phyloP scores from a whole-genome alignment of 2,329 filamentous ascomycete species.

The Colletotrichum liriopes region DNA sequence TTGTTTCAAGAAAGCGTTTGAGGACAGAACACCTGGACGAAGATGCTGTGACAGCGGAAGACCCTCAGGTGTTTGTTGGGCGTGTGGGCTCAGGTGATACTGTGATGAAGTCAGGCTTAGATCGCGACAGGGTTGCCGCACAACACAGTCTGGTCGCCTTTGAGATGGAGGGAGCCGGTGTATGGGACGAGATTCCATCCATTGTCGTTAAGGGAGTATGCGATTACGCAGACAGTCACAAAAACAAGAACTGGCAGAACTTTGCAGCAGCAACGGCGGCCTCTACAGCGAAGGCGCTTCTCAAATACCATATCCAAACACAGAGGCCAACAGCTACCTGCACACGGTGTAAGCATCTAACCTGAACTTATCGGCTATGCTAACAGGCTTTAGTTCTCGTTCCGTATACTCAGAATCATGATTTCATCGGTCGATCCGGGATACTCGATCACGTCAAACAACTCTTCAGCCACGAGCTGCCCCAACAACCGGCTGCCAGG shows the following conservation, averaged over 20 bases:
- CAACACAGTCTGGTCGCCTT: not conserved
- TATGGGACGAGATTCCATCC: not conserved
- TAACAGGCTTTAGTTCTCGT: not conserved
- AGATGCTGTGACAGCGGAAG: no score
- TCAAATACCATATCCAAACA: not conserved
- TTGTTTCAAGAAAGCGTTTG: slow-evolving; percentile 11
- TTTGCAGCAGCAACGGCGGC: no score
- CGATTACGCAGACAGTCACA: no score
- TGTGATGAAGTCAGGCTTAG: slow-evolving; percentile 50
- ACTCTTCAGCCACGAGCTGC: not conserved
- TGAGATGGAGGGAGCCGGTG: slow-evolving; percentile 19
- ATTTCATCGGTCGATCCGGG: not conserved
- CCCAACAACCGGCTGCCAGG: accelerated
- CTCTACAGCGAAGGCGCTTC: not conserved
- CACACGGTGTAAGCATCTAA: slow-evolving; percentile 16
- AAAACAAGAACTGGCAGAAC: no score
- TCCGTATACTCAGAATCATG: not conserved
- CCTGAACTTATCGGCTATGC: not conserved
- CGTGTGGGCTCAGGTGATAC: slow-evolving; percentile 47
- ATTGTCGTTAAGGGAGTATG: no score
- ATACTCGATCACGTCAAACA: not conserved
- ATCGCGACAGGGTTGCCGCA: not conserved
- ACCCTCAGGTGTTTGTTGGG: not conserved
- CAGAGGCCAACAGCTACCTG: not conserved
- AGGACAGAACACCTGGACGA: not conserved